Evolutionary conservation across 768 basidiomycete genomes (phyloP).

Genomic region (Calocera cornea): DNA sequence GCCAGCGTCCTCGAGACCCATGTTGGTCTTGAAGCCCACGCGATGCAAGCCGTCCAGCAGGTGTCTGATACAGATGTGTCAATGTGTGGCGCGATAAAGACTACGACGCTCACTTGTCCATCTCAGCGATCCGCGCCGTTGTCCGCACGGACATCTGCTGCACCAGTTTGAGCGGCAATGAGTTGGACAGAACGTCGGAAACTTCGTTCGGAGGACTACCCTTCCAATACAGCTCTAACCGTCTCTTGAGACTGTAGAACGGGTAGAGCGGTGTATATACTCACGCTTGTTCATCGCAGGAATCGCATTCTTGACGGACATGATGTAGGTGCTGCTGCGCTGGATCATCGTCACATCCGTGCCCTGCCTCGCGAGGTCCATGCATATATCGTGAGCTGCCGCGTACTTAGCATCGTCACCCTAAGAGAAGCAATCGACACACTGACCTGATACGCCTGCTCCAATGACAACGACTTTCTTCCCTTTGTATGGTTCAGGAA

Average conservation of each 20-base stretch:
- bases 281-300: conserved; percentile 16
- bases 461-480: conserved; percentile 64
- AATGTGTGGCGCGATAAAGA: no score
- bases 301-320: conserved; percentile 16
- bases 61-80: no score
- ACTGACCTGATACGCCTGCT: conserved; percentile 42
- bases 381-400: conserved; percentile 12
- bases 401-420: not conserved
- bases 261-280: no score
- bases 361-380: conserved; percentile 20
- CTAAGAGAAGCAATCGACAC: not conserved
- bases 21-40: conserved; percentile 28
- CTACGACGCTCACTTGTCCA: conserved; percentile 39
- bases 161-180: conserved; percentile 10
- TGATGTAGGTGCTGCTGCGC: conserved; percentile 19
- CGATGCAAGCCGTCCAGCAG: conserved; percentile 29
- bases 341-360: conserved; percentile 21
- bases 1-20: conserved; percentile 30
- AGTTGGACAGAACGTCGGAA: conserved; percentile 25
- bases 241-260: no score
- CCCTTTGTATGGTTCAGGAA: conserved; percentile 42
- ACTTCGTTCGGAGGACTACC: conserved; percentile 35
- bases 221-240: no score
- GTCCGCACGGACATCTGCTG: conserved; percentile 28
- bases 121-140: conserved; percentile 35